These are phyloP conservation scores for Podaxis sp. DNA, from an alignment of 768 basidiomycete genomes.

Conservation along the genomic window DNA sequence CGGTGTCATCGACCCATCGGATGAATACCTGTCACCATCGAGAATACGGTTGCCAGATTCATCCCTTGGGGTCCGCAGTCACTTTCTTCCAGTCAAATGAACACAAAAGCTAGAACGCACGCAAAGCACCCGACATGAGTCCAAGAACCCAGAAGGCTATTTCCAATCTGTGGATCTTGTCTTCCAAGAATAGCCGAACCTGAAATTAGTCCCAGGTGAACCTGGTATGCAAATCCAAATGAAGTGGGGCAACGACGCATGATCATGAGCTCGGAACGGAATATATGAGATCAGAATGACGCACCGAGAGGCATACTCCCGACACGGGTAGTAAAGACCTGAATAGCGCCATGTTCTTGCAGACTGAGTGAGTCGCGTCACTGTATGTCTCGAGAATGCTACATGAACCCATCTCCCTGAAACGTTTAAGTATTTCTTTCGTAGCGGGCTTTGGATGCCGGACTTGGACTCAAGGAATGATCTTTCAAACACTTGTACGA, in stretches of 20 bases:
- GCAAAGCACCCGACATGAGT: no score
- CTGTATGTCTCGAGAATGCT: not conserved
- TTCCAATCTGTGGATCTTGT: no score
- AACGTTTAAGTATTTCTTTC: no score
- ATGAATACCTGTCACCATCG: not conserved
- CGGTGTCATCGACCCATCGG: not conserved
- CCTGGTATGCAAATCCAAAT: not conserved
- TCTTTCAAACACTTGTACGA: no score
- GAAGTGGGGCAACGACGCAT: not conserved
- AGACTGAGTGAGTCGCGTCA: not conserved
- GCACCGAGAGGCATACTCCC: not conserved
- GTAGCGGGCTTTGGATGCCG: no score
- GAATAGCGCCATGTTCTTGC: not conserved
- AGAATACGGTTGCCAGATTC: not conserved
- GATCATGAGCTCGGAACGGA: not conserved
- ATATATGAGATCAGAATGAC: not conserved
- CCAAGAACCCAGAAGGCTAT: no score
- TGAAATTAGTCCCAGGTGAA: not conserved
- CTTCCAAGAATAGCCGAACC: not conserved
- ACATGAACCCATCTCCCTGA: no score
- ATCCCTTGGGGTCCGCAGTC: no score
- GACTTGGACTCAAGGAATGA: no score
- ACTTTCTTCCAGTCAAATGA: no score
- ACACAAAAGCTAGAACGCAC: no score
- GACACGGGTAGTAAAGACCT: not conserved